phyloP scores from a whole-genome alignment of 176 grass and related monocot species.

The Tuctoria greenei region DNA sequence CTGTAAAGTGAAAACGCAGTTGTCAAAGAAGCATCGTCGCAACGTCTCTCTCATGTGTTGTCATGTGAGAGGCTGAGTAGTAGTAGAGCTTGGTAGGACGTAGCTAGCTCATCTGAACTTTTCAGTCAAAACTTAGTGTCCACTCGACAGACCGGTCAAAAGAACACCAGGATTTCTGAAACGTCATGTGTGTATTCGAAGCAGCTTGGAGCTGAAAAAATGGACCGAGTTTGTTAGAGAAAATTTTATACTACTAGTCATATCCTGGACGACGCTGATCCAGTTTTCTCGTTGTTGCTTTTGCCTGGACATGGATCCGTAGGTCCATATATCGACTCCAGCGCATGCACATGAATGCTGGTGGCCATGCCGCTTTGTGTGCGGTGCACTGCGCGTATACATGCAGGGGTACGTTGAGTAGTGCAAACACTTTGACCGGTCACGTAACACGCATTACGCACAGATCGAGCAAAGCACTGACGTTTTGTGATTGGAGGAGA shows the following conservation, averaged over 20 bases:
- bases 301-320: conserved; percentile 1
- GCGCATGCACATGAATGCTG: conserved; percentile 29
- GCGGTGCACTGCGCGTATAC: background rate
- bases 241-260: background rate
- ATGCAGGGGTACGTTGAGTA: conserved; percentile 29
- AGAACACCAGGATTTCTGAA: background rate
- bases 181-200: background rate
- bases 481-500: conserved; percentile 19
- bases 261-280: background rate
- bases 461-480: background rate
- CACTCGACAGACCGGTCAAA: conserved; percentile 32
- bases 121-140: conserved; percentile 33
- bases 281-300: conserved; percentile 1
- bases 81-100: background rate
- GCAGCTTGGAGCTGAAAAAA: conserved; percentile 29
- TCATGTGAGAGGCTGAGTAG: background rate
- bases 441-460: background rate
- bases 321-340: background rate
- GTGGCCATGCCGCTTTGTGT: background rate
- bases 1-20: background rate
- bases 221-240: background rate
- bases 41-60: background rate
- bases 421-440: conserved; percentile 9
- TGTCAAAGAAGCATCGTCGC: conserved; percentile 29
- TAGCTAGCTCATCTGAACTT: conserved; percentile 15